Conservation (phyloP, 352 stramenopile species). For the Phytophthora chlamydospora region DNA sequence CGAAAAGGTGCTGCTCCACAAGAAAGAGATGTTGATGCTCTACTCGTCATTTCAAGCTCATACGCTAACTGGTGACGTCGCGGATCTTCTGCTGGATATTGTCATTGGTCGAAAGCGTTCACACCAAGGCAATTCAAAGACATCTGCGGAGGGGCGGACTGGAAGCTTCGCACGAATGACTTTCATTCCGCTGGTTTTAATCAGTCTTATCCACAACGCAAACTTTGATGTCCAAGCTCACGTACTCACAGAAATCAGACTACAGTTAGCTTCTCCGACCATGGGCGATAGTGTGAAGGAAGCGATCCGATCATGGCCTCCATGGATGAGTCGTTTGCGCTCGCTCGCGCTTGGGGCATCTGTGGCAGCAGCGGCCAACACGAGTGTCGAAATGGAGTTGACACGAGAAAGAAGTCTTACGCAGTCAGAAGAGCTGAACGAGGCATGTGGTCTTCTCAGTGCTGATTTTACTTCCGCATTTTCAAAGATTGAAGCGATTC, state of each 20-base stretch:
- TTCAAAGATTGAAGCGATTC: conserved; percentile 62
- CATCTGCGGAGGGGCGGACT: conserved; percentile 25
- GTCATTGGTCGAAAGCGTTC: conserved; percentile 56
- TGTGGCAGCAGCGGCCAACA: conserved; percentile 19
- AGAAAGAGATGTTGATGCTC: conserved; percentile 69
- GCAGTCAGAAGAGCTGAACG: conserved; percentile 51
- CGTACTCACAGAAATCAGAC: conserved; percentile 61
- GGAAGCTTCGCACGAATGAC: conserved; percentile 59
- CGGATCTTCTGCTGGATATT: conserved; percentile 67
- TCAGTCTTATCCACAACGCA: conserved; percentile 52
- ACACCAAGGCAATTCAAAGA: conserved; percentile 14
- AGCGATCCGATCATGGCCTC: conserved; percentile 74
- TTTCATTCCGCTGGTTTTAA: conserved; percentile 61
- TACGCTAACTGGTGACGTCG: conserved; percentile 48
- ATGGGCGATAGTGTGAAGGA: conserved; percentile 65
- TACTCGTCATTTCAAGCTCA: conserved; percentile 58
- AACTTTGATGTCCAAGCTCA: conserved; percentile 59
- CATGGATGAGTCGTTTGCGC: conserved; percentile 63
- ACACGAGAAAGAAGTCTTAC: conserved; percentile 24
- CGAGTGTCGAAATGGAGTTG: conserved; percentile 4
- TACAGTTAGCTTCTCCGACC: conserved; percentile 47
- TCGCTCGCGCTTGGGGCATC: conserved; percentile 35
- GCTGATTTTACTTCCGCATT: conserved; percentile 49
- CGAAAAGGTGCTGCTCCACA: conserved; percentile 65
- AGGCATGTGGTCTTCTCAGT: conserved; percentile 60